Conservation (phyloP, 139 green algal genomes). For the Micractinium conductrix region DNA sequence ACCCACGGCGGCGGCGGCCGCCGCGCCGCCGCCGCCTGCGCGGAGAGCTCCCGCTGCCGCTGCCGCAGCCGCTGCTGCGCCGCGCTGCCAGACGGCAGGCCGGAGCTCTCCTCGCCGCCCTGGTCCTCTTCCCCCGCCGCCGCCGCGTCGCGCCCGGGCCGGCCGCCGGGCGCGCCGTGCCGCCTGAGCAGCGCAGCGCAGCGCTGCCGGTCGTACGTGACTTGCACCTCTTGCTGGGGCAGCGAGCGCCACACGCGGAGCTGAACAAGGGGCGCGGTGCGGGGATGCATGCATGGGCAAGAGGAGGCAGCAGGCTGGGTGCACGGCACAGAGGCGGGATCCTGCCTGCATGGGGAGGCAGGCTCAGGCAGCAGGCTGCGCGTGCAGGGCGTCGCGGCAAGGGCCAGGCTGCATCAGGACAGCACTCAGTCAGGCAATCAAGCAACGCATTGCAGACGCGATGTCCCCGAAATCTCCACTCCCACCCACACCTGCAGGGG, state of each 20-base stretch:
- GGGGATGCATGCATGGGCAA: too few species aligned
- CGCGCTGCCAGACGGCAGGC: neutral
- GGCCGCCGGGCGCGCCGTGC: neutral
- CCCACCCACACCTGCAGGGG: too few species aligned
- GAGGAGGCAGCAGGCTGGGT: too few species aligned
- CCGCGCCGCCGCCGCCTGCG: neutral
- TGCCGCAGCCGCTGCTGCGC: neutral
- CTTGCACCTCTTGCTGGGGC: neutral
- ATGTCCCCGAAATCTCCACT: too few species aligned
- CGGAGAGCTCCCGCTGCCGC: neutral
- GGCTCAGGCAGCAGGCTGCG: too few species aligned
- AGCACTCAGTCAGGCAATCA: too few species aligned
- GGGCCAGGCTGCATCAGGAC: too few species aligned
- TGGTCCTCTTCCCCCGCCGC: neutral
- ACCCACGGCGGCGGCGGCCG: neutral
- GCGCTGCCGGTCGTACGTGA: slow-evolving; percentile 12
- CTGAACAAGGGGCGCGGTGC: too few species aligned
- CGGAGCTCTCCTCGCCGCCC: neutral
- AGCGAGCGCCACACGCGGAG: slow-evolving; percentile 19
- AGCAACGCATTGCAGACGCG: too few species aligned
- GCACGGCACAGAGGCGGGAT: too few species aligned
- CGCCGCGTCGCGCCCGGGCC: neutral
- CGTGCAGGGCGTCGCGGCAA: too few species aligned
- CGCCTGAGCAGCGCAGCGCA: slow-evolving; percentile 7
- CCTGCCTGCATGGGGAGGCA: too few species aligned